Base-by-base conservation (phyloP, 1,139 yeast genomes). In the Hansenula lynferdii region DNA sequence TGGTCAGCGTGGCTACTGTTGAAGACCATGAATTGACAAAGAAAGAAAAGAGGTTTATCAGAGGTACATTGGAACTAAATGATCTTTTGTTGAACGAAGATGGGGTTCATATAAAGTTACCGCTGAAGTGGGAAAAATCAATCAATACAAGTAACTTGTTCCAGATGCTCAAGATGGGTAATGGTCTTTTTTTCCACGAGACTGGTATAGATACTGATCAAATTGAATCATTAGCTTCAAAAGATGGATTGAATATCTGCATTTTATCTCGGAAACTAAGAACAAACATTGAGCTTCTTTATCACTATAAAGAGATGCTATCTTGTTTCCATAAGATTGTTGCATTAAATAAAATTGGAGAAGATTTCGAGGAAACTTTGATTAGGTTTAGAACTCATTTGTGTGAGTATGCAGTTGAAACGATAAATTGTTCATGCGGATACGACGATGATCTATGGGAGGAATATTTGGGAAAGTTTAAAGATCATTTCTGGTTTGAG, bases 231-330 rank as follows among this genome's bases (percentile, higher is more conserved):
- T 28, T 17, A 6, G n/a, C 16, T n/a, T 12, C 31, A 9, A 19
- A 18, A 8, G 6, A n/a, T 2, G 23, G 23, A 8, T 19, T 28
- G 11, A 19, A n/a, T n/a, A 28, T 36, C 11, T 36, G 38, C 15
- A n/a, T 36, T n/a, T 17, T 36, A 5, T 7, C 24, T 3, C n/a
- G 21, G 9, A 12, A 14, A 5, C 14, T 24, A 3, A 14, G 27
- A 12, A 16, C 24, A 6, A 22, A 29, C 14, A n/a, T 29, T 17
- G 31, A 21, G 6, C 20, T 36, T 11, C 17, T 31, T 6, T 30
- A 15, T 8, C 8, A 22, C n/a, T 36, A 36, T 26, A 30, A 24
- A 19, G 28, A 36, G 19, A n/a, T 36, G 22, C 16, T 36, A 11
- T 16, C 17, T 10, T 14, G 22, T 12, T 26, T 36, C 8, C 14